A percentile compares a stretch with the other conserved stretches of the same genome.
phyloP scores from a whole-genome alignment of 345 rosid species.

The Eucalyptus erythrocorys region DNA sequence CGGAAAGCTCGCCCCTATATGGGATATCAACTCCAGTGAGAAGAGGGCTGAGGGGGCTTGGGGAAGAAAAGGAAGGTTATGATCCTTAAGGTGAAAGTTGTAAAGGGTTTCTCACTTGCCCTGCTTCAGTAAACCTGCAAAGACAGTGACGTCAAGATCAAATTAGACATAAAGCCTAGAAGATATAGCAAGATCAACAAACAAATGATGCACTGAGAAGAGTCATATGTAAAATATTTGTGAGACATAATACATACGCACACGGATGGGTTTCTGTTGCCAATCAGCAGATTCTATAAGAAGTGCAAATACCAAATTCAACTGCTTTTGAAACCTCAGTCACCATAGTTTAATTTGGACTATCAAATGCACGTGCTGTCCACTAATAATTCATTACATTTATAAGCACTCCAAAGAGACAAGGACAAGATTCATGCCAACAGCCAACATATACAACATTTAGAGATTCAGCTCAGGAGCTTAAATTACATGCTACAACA shows the following conservation, averaged over 20 bases:
- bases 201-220: not conserved
- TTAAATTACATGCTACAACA: not conserved
- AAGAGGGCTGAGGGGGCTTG: not conserved
- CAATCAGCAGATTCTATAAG: not conserved
- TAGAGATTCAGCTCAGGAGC: not conserved
- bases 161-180: not conserved
- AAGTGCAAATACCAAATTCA: not conserved
- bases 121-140: not conserved
- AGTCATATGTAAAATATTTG: not conserved
- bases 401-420: not conserved
- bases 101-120: not conserved
- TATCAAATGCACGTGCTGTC: not conserved
- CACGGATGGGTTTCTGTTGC: not conserved
- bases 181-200: not conserved
- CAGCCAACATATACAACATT: not conserved
- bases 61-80: not conserved
- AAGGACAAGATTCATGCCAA: not conserved
- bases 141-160: not conserved
- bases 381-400: not conserved
- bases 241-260: not conserved
- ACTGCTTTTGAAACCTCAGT: not conserved
- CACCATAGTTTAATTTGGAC: not conserved
- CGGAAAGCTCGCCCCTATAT: not conserved
- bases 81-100: not conserved
- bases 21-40: not conserved